Evolutionary conservation across 208 protist species (phyloP).

Genomic region (Angomonas ambiguus): DNA sequence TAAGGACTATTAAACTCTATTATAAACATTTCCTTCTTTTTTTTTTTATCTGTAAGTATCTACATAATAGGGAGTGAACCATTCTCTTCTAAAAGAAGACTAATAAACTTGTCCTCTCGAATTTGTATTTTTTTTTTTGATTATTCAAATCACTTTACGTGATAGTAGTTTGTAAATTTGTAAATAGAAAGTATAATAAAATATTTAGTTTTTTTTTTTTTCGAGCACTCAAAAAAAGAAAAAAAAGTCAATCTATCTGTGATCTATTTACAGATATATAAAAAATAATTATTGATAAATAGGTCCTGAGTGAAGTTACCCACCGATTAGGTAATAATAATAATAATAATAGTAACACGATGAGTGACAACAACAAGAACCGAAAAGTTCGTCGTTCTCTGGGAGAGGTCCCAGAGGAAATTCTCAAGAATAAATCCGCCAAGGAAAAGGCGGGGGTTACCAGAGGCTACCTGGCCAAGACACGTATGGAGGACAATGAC

Average conservation of each 20-base stretch:
- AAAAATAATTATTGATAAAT: too few species aligned
- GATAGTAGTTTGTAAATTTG: background rate
- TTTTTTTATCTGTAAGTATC: conserved; percentile 7
- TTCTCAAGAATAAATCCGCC: conserved; percentile 42
- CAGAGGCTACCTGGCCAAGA: conserved; percentile 45
- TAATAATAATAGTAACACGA: conserved; percentile 4
- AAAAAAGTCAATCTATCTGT: background rate
- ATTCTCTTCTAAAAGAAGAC: background rate
- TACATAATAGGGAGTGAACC: conserved; percentile 2
- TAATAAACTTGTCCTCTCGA: too few species aligned
- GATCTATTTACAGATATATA: too few species aligned
- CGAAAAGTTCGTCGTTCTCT: background rate
- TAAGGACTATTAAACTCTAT: background rate
- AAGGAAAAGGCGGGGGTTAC: conserved; percentile 30
- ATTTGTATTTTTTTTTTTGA: background rate
- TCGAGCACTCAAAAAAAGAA: conserved; percentile 6
- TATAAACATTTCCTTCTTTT: conserved; percentile 5
- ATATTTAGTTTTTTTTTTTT: conserved; percentile 8
- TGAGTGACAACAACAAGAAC: conserved; percentile 4
- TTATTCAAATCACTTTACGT: too few species aligned
- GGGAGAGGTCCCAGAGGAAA: conserved; percentile 23
- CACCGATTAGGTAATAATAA: background rate
- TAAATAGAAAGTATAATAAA: background rate
- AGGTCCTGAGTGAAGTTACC: background rate
- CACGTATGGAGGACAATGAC: conserved; percentile 78